Evolutionary conservation across 768 basidiomycete species (phyloP), one percentile per base, ranked within the genome.

Genomic region (Suillus americanus): DNA sequence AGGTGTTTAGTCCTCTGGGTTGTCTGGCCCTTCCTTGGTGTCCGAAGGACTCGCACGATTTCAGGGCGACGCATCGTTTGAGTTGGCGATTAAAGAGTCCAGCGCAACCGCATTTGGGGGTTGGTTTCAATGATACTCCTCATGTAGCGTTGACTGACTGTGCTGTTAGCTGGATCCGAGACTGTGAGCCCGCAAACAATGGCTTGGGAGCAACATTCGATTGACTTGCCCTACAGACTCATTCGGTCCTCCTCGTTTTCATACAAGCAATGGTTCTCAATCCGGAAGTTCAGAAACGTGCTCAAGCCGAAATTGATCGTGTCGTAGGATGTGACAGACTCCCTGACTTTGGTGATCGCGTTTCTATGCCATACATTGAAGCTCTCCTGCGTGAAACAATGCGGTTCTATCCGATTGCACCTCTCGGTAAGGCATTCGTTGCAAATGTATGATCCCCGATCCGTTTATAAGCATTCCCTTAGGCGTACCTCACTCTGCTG

Each of bases 1-100:
- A 35, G 51, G 35, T 5, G 3, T 38, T 28, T 60, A 82, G 79
- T 74, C 69, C 14, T 65, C 70, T 3, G 77, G 77, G 9, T 68
- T 65, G 0, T 72, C 40, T 75, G 53, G 71, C 13, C 67, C 79
- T 4, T 83, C 80, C 1, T 81, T 83, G 62, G 82, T 80, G 18
- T 56, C 59, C 23, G 60, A 67, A 55, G 56, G 53, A 20, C 50
- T 64, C 23, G 62, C 50, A 1, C 56, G 53, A 37, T 25, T 66
- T 9, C 37, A 46, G 46, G 56, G 55, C 5, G 56, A 62, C 23
- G 57, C 35, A 38, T 38, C 37, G 8, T 38, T 56, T 45, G 63
- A 57, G 16, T 45, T 30, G 30, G 61, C 62, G 25, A 62, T 62
- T 20, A 68, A 68, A 25, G 65, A 65, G 40, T 43, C 65, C 35